Conservation (phyloP, 1,284 basidiomycete species). For the Afroboletus lepidellus region DNA sequence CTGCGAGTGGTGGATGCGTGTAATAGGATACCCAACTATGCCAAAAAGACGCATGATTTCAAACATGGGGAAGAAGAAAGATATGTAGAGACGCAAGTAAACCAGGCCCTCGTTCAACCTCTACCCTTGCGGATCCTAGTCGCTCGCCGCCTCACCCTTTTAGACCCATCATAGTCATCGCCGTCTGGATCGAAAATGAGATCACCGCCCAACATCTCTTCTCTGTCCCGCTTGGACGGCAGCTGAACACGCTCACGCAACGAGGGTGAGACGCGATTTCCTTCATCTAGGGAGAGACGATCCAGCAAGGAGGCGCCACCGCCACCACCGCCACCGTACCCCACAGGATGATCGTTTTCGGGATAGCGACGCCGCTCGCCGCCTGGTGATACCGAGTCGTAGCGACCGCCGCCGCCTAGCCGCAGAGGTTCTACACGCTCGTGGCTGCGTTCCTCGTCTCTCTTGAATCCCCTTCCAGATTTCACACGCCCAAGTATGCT, state of each 20-base stretch:
- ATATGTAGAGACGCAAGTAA: not conserved
- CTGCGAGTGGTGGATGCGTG: not conserved
- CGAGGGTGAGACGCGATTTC: slow-evolving; percentile 24
- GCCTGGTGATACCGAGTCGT: slow-evolving; percentile 17
- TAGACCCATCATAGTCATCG: slow-evolving; percentile 27
- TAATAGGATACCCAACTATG: not conserved
- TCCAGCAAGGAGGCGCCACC: slow-evolving; percentile 39
- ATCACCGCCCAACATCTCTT: slow-evolving; percentile 35
- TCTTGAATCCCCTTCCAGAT: slow-evolving; percentile 16
- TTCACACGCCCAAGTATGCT: slow-evolving; percentile 14
- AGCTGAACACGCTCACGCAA: slow-evolving; percentile 42
- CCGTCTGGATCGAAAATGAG: slow-evolving; percentile 16
- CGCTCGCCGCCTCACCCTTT: slow-evolving; percentile 23
- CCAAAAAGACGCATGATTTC: not conserved
- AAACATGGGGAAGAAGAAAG: slow-evolving; percentile 2
- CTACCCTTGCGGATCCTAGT: slow-evolving; percentile 22
- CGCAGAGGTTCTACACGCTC: slow-evolving; percentile 26
- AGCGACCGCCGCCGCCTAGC: slow-evolving; percentile 3
- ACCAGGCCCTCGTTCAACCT: slow-evolving; percentile 6
- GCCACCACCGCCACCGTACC: slow-evolving; percentile 6
- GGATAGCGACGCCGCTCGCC: slow-evolving; percentile 18
- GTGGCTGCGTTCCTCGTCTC: slow-evolving; percentile 16
- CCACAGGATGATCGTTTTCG: slow-evolving; percentile 11
- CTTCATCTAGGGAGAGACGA: slow-evolving; percentile 34
- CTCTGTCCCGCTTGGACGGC: slow-evolving; percentile 39